Evolutionary conservation across 1,139 yeast species (phyloP), one percentile per base, ranked within the genome.

Genomic region (Meyerozyma smithsonii): DNA sequence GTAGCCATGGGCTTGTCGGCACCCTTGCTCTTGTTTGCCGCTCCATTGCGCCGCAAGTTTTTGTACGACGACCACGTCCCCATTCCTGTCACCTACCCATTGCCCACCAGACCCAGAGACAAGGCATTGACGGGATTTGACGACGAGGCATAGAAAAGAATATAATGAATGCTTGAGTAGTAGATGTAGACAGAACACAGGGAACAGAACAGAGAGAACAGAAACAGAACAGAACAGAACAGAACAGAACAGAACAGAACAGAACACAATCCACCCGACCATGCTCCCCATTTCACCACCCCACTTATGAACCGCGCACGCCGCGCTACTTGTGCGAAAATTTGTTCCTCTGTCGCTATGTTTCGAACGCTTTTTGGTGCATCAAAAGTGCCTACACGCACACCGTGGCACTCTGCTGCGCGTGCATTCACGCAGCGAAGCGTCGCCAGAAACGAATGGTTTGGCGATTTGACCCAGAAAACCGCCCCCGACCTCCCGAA

Each of bases 1-100:
- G 74, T 80, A 20, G 70, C 72, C 32, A 69, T 85, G 51, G 95
- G 90, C 8, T 61, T 79, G 37, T 59, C 82, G 36, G 89, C 86
- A 8, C 94, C 94, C 12, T 62, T 78, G 14, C 70, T 84, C 43
- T 61, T 83, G 50, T 66, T 72, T 37, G 73, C 75, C 39, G 74
- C 90, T 39, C 92, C 92, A 37, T 56, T 84, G 42, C 80, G 95
- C 72, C 76, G 84, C 61, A 79, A 75, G 59, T 81, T 68, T 57
- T 62, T 81, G 45, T 86, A 79, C 56, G 74, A 69, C 30, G 90
- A 84, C 58, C 84, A 82, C 44, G 77, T 69, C 37, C 82, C 84
- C 28, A 68, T 86, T 47, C 95, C 95, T 39, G 52, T 64, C 42
- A 69, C 77, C 24, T 86, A 86, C 59, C 95, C 95, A 28, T 64